Conservation (phyloP, 257 asterid species). For the Primulina tabacum region DNA sequence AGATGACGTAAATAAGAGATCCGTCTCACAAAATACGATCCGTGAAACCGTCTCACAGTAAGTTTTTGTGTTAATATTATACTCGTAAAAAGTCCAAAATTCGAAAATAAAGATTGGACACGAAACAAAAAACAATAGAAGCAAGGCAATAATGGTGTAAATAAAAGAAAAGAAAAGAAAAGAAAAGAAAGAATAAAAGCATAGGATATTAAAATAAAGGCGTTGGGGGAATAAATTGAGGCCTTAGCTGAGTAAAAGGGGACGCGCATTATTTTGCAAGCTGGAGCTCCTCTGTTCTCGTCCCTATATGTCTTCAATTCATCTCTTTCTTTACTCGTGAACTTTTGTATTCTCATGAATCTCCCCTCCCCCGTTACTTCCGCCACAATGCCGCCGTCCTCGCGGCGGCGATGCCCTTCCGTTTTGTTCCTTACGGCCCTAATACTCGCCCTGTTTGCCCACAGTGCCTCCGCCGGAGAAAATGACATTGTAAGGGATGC, state of each 20-base stretch:
- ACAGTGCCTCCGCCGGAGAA: conserved; percentile 29
- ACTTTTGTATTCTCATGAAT: conserved; percentile 24
- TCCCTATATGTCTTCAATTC: conserved; percentile 33
- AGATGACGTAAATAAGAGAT: too few relatives aligned
- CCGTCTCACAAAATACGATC: too few relatives aligned
- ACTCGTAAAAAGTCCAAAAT: too few relatives aligned
- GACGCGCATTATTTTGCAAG: conserved; percentile 26
- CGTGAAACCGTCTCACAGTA: too few relatives aligned
- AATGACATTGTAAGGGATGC: conserved; percentile 20
- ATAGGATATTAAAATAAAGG: conserved; percentile 4
- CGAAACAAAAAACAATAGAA: too few relatives aligned
- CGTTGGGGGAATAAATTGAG: conserved; percentile 35
- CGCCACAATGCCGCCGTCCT: conserved; percentile 26
- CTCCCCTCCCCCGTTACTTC: conserved; percentile 20
- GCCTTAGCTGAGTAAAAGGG: conserved; percentile 13
- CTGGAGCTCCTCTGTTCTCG: conserved; percentile 25
- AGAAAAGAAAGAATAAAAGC: neutral
- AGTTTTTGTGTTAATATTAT: too few relatives aligned
- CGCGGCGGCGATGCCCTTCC: conserved; percentile 29
- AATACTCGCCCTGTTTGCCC: conserved; percentile 22
- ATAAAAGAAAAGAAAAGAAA: neutral
- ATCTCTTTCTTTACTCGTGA: conserved; percentile 19
- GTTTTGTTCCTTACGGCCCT: conserved; percentile 18
- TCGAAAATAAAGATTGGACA: too few relatives aligned
- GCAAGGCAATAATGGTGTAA: neutral